Conservation (phyloP, 257 asterid genomes). For the Ehretia macrophylla region DNA sequence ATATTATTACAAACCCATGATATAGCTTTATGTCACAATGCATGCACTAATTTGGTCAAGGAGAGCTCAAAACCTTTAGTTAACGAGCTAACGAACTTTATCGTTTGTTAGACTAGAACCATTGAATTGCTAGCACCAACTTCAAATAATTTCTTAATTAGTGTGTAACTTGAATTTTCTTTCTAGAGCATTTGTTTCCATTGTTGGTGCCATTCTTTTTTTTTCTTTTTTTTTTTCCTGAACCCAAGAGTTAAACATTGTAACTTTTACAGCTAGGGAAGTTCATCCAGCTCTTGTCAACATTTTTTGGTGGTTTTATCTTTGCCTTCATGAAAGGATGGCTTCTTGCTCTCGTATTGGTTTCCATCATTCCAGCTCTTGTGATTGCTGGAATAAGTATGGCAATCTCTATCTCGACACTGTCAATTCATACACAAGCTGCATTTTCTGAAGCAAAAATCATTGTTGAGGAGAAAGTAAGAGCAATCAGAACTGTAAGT, state of each 20-base stretch:
- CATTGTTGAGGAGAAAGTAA: conserved; percentile 53
- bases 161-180: no score
- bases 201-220: no score
- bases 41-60: no score
- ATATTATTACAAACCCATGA: no score
- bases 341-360: conserved; percentile 27
- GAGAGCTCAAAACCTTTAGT: no score
- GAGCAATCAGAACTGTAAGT: conserved; percentile 63
- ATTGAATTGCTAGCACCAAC: background rate
- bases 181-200: no score
- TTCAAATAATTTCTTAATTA: no score
- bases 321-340: conserved; percentile 33
- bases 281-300: conserved; percentile 22
- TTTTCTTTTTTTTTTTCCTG: no score
- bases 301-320: conserved; percentile 25
- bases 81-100: no score
- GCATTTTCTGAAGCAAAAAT: conserved; percentile 60
- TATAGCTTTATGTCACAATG: no score
- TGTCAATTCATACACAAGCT: conserved; percentile 32
- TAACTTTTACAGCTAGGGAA: conserved; percentile 22
- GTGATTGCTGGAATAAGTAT: conserved; percentile 35
- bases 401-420: conserved; percentile 27
- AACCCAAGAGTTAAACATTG: background rate
- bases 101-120: no score
- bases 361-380: conserved; percentile 33